Conservation (phyloP, 805 yeast species). For the Sungouiella blattae region DNA sequence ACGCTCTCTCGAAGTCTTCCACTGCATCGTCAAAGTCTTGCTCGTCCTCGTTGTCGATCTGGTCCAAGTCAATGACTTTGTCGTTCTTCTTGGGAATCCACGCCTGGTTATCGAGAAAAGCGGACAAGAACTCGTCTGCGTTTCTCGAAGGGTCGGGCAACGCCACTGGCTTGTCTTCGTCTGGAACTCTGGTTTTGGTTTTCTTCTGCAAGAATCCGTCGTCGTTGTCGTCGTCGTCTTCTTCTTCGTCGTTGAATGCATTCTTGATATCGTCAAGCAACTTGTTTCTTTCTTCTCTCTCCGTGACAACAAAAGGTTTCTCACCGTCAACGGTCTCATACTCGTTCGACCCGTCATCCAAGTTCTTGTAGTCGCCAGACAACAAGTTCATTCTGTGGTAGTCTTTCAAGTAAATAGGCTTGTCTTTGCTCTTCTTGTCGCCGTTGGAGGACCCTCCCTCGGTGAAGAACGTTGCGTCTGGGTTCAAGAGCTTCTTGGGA, state of each 20-base stretch:
- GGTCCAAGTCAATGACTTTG: constrained; percentile 50
- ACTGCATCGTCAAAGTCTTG: constrained; percentile 90
- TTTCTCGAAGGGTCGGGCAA: constrained; percentile 61
- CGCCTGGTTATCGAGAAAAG: constrained; percentile 72
- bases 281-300: constrained; percentile 68
- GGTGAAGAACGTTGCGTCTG: constrained; percentile 69
- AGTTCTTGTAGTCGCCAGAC: constrained; percentile 57
- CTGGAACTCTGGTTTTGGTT: constrained; percentile 21
- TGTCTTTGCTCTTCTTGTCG: constrained; percentile 23
- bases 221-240: constrained; percentile 42
- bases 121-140: constrained; percentile 66
- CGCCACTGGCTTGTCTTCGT: constrained; percentile 24
- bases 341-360: constrained; percentile 46
- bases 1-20: constrained; percentile 86
- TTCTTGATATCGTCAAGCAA: constrained; percentile 74
- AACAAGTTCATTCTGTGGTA: constrained; percentile 83
- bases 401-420: constrained; percentile 87
- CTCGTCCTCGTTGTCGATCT: constrained; percentile 56
- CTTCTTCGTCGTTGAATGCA: constrained; percentile 49
- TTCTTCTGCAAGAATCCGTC: constrained; percentile 59
- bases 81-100: constrained; percentile 82
- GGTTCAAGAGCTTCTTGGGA: constrained; percentile 64
- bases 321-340: constrained; percentile 47
- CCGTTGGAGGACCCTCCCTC: constrained; percentile 47
- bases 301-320: constrained; percentile 71